Conservation (phyloP, 1,284 basidiomycete species). For the Heterobasidion irregulare region DNA sequence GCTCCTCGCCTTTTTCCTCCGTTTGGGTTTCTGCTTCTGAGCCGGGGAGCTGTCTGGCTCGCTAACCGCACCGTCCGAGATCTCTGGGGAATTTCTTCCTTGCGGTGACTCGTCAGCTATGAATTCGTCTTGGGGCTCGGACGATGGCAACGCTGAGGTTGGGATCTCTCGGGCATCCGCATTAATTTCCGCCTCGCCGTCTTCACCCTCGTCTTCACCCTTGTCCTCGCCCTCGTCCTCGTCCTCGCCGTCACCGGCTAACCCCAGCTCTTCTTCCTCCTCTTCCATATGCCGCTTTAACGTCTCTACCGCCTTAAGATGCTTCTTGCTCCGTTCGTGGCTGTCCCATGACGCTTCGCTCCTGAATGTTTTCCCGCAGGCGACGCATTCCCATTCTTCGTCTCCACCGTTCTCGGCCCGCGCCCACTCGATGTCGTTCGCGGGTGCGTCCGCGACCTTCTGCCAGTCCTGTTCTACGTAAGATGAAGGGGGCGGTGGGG, state of each 20-base stretch:
- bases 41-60: not conserved
- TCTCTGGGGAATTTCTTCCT: not conserved
- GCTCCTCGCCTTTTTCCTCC: not conserved
- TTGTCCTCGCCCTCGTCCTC: conserved; percentile 11
- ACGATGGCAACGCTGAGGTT: not conserved
- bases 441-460: conserved; percentile 36
- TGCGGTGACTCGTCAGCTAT: not conserved
- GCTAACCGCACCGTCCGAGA: not conserved
- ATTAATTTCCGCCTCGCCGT: not conserved
- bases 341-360: conserved; percentile 95
- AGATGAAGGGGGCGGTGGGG: conserved; percentile 15
- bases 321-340: conserved; percentile 95
- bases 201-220: conserved; percentile 8
- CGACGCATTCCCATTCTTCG: conserved; percentile 93
- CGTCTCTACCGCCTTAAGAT: conserved; percentile 80
- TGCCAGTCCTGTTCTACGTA: conserved; percentile 86
- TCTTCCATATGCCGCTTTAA: conserved; percentile 68
- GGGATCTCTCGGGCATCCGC: not conserved
- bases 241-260: conserved; percentile 14
- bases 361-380: conserved; percentile 85
- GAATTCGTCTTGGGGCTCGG: not conserved
- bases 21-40: not conserved
- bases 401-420: conserved; percentile 59
- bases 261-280: conserved; percentile 62
- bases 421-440: conserved; percentile 63